These are phyloP conservation scores for Gomphus bonarii DNA, from an alignment of 1,284 basidiomycete genomes.

Conservation along the genomic window DNA sequence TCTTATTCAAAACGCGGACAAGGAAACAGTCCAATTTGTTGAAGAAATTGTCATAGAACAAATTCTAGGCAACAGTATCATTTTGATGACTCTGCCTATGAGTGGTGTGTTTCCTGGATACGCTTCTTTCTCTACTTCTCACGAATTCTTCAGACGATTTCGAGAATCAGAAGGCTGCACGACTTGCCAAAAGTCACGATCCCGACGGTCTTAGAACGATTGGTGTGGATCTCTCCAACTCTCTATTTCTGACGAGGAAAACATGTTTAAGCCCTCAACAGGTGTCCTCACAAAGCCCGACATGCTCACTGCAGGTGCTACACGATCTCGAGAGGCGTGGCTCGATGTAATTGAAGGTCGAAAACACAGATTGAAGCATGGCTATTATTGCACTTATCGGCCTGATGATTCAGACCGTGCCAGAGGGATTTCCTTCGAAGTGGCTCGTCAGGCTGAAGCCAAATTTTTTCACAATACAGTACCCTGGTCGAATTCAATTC, in stretches of 20 bases:
- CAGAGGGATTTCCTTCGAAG: conserved; percentile 24
- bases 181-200: conserved; percentile 42
- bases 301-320: conserved; percentile 34
- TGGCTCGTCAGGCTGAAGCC: conserved; percentile 30
- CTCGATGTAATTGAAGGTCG: conserved; percentile 42
- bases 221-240: conserved; percentile 25
- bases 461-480: conserved; percentile 36
- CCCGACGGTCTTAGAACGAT: conserved; percentile 45
- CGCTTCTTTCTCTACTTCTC: background rate
- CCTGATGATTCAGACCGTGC: conserved; percentile 47
- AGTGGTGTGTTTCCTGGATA: conserved; percentile 30
- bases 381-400: conserved; percentile 61
- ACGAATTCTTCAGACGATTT: conserved; percentile 40
- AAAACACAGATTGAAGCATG: conserved; percentile 35
- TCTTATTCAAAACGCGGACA: conserved; percentile 24
- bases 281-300: conserved; percentile 64
- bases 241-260: too few relatives aligned
- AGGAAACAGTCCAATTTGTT: conserved; percentile 33
- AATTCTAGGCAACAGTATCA: conserved; percentile 39
- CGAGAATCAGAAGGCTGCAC: conserved; percentile 49
- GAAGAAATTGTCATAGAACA: conserved; percentile 34
- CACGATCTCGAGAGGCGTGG: conserved; percentile 29
- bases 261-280: conserved; percentile 16
- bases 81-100: conserved; percentile 53
- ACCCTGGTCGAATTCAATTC: conserved; percentile 40